Conservation (phyloP, 495 filamentous ascomycete genomes). For the Aspergillus diversus region DNA sequence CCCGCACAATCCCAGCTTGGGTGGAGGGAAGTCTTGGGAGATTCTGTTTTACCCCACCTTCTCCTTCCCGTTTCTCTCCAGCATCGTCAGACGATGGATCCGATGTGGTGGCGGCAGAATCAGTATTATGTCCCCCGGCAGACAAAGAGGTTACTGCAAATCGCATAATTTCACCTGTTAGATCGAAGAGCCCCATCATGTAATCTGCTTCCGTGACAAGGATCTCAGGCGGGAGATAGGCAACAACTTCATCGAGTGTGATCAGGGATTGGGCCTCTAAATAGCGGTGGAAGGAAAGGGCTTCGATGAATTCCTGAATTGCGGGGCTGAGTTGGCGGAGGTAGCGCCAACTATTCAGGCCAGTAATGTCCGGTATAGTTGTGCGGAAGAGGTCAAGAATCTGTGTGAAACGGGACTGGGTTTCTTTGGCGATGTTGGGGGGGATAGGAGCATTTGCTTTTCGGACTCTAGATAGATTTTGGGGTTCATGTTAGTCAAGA, state of each 20-base stretch:
- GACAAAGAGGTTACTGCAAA: slow-evolving; percentile 78
- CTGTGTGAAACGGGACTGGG: slow-evolving; percentile 62
- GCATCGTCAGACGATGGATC: neutral
- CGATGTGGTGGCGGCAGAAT: neutral
- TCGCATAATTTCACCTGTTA: slow-evolving; percentile 93
- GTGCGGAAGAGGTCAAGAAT: slow-evolving; percentile 69
- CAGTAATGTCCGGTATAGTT: slow-evolving; percentile 72
- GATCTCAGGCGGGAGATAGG: slow-evolving; percentile 56
- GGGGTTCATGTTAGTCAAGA: no score
- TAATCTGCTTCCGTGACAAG: slow-evolving; percentile 82
- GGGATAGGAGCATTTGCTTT: slow-evolving; percentile 63
- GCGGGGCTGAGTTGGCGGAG: slow-evolving; percentile 72
- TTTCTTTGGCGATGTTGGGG: slow-evolving; percentile 63
- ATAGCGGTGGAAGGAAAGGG: slow-evolving; percentile 84
- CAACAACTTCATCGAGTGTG: slow-evolving; percentile 58
- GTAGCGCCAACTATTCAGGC: slow-evolving; percentile 84
- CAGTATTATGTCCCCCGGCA: slow-evolving; percentile 24
- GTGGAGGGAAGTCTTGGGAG: slow-evolving; percentile 11
- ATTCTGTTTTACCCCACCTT: slow-evolving; percentile 11
- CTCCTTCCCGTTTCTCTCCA: neutral
- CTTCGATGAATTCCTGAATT: slow-evolving; percentile 92
- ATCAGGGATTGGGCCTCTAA: slow-evolving; percentile 76
- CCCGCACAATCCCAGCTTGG: slow-evolving; percentile 61
- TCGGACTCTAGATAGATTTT: slow-evolving; percentile 57
- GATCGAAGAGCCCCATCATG: slow-evolving; percentile 86